phyloP scores from a whole-genome alignment of 2,329 filamentous ascomycete species.

The Pleoardoris graminearum region DNA sequence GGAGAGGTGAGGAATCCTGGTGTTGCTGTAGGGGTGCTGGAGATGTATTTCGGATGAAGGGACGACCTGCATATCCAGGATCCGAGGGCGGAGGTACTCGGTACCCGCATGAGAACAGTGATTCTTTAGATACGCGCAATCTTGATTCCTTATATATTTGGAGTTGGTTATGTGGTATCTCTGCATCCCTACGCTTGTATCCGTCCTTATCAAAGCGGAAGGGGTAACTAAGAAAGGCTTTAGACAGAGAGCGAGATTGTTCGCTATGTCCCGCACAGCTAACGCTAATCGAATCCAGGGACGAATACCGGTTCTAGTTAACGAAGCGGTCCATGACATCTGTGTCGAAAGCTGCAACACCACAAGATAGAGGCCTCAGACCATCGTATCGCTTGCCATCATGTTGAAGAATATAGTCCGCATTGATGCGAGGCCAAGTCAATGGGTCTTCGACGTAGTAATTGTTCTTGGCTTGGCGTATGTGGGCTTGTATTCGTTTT shows the following conservation, averaged over 20 bases:
- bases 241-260: not conserved
- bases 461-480: not conserved
- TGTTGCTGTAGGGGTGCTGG: too few species aligned
- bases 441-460: constrained; percentile 1
- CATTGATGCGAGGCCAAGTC: constrained; percentile 4
- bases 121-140: not conserved
- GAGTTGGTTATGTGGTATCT: not conserved
- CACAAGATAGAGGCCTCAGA: not conserved
- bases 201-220: not conserved
- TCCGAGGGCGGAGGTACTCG: too few species aligned
- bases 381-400: not conserved
- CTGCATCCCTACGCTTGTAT: not conserved
- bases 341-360: not conserved
- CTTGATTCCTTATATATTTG: not conserved
- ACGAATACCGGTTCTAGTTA: too few species aligned
- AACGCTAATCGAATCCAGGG: not conserved
- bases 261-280: not conserved
- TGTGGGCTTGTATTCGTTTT: not conserved
- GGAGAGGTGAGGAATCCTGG: too few species aligned
- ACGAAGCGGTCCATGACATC: not conserved
- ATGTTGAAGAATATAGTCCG: not conserved
- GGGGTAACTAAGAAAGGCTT: not conserved
- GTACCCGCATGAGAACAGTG: too few species aligned
- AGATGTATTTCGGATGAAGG: too few species aligned
- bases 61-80: too few species aligned